Evolutionary conservation across 306 rosid genomes (phyloP).

Genomic region (Pterocarpus santalinus): DNA sequence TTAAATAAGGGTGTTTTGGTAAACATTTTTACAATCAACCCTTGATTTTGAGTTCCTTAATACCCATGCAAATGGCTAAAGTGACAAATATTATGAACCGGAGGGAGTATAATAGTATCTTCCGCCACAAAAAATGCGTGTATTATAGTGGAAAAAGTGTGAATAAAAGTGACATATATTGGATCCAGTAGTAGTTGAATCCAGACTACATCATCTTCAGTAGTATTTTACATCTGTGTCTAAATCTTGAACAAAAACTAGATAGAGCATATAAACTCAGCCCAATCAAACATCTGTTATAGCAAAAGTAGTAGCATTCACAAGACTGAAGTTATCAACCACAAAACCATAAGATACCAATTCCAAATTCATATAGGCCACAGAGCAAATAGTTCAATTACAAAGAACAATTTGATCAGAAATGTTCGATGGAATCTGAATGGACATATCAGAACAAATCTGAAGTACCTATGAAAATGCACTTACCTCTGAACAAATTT

Average conservation of each 20-base stretch:
- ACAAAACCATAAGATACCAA: slow-evolving; percentile 14
- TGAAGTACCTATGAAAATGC: slow-evolving; percentile 18
- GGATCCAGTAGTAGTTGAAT: neutral
- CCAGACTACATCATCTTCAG: neutral
- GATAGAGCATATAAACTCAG: slow-evolving; percentile 1
- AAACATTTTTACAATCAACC: no score
- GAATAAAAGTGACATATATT: neutral
- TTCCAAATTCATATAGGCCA: slow-evolving; percentile 32
- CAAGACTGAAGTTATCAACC: slow-evolving; percentile 32
- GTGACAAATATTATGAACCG: no score
- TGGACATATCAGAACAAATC: slow-evolving; percentile 31
- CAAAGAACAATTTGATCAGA: slow-evolving; percentile 7
- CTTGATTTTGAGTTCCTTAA: no score
- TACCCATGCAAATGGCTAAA: no score
- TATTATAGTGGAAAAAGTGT: neutral
- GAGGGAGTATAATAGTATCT: neutral
- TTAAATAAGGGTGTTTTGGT: no score
- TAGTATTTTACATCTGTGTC: neutral
- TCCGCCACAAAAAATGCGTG: neutral
- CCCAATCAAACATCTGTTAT: slow-evolving; percentile 1
- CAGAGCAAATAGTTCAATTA: slow-evolving; percentile 17
- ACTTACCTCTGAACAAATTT: slow-evolving; percentile 88
- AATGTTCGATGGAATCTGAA: slow-evolving; percentile 17
- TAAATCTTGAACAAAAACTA: slow-evolving; percentile 32
- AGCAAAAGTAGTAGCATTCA: slow-evolving; percentile 3